These are phyloP conservation scores for Platanus orientalis DNA, from an alignment of 164 flowering plant species.

Conservation along the genomic window DNA sequence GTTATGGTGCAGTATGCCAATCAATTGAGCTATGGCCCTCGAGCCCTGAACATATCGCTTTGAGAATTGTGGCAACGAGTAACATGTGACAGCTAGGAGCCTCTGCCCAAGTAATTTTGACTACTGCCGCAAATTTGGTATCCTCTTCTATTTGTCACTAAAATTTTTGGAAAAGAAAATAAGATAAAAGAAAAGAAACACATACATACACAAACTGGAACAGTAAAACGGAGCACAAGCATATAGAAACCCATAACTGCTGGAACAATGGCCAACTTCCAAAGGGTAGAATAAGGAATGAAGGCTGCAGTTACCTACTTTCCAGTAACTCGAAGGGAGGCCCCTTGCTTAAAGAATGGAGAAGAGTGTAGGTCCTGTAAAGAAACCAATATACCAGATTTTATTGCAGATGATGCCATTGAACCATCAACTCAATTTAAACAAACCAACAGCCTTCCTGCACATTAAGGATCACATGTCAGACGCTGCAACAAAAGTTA, in stretches of 20 bases:
- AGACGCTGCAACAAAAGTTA: background rate
- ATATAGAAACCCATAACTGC: too few species aligned
- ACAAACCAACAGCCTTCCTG: slow-evolving; percentile 7
- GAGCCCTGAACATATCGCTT: background rate
- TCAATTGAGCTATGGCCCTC: background rate
- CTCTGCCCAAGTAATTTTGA: too few species aligned
- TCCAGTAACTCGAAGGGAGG: slow-evolving; percentile 77
- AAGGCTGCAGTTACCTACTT: slow-evolving; percentile 35
- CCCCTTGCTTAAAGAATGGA: slow-evolving; percentile 55
- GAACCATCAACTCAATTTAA: background rate
- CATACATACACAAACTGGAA: background rate
- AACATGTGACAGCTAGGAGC: too few species aligned
- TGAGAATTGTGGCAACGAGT: background rate
- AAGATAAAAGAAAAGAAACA: background rate
- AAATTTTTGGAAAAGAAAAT: background rate
- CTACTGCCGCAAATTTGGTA: background rate
- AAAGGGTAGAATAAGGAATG: background rate
- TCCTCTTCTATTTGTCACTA: background rate
- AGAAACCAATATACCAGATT: slow-evolving; percentile 51
- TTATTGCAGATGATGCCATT: slow-evolving; percentile 45
- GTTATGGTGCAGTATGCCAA: background rate
- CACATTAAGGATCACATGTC: slow-evolving; percentile 5
- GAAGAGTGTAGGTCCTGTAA: slow-evolving; percentile 54
- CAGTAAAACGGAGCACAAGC: too few species aligned
- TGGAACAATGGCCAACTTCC: background rate